These are phyloP conservation scores for Marsdenia floribunda DNA, from an alignment of 257 asterid species.

Conservation along the genomic window DNA sequence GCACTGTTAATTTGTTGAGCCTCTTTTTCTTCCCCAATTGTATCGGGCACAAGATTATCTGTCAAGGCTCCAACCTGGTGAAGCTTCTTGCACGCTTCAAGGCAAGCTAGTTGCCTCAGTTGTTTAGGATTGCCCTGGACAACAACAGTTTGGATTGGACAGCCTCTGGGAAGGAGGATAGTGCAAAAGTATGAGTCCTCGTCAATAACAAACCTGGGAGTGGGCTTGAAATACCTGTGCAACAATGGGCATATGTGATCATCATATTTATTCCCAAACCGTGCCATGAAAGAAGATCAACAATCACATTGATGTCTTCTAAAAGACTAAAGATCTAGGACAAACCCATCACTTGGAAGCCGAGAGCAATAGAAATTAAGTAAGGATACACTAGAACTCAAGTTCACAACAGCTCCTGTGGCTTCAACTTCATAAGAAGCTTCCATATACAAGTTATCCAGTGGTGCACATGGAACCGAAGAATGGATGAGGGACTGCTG, in stretches of 20 bases:
- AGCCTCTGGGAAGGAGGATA: slow-evolving; percentile 59
- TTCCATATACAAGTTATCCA: slow-evolving; percentile 37
- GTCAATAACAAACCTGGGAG: slow-evolving; percentile 49
- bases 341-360: slow-evolving; percentile 80
- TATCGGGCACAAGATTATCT: slow-evolving; percentile 68
- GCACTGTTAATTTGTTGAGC: slow-evolving; percentile 40
- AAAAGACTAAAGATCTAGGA: slow-evolving; percentile 10
- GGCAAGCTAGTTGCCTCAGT: slow-evolving; percentile 66
- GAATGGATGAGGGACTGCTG: slow-evolving; percentile 54
- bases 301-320: neutral
- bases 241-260: neutral
- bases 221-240: slow-evolving; percentile 67
- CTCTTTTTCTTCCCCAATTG: slow-evolving; percentile 50
- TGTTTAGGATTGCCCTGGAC: slow-evolving; percentile 37
- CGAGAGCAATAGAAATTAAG: slow-evolving; percentile 71
- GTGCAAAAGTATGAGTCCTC: slow-evolving; percentile 43
- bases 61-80: slow-evolving; percentile 62
- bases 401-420: slow-evolving; percentile 59
- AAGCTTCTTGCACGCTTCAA: slow-evolving; percentile 81
- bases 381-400: slow-evolving; percentile 57
- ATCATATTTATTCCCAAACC: neutral
- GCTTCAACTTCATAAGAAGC: slow-evolving; percentile 47
- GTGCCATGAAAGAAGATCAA: neutral
- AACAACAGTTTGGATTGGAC: slow-evolving; percentile 41
- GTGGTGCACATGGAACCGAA: slow-evolving; percentile 57